Evolutionary conservation across 2,329 filamentous ascomycete genomes (phyloP), one percentile per base, ranked within the genome.

Genomic region (Didymella glomerata): DNA sequence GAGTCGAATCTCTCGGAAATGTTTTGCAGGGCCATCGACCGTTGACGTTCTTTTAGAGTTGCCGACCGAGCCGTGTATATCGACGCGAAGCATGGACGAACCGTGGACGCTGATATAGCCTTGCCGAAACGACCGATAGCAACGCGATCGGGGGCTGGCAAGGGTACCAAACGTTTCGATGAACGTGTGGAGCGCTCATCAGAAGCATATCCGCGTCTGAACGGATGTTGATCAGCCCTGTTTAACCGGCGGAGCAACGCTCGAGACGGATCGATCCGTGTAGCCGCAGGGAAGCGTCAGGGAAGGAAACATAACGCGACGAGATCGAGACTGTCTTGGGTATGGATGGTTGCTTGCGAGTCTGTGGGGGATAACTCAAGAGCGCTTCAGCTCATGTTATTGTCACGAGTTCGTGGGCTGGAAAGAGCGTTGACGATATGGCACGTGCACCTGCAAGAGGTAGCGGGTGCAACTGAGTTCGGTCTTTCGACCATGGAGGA

Each of bases 31-130:
- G 14, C 0, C 25, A 9, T 32, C 32, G 16, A 44, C 11, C 4
- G 36, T 48, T 52, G 54, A 57, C 42, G 48, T 57, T 57, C 42
- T 38, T 57, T 57, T 57, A 57, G 54, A 57, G 42, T 52, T 57
- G 54, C 54, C 48, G 54, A 42, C 48, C 18, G 48, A 51, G 54
- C 54, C 54, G 54, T 41, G 27, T 41, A 41, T 40, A 32, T 46
- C 34, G 27, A 40, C 47, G 40, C 41, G 47, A 57, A 41, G 41
- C 34, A 47, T 47, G 36, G 48, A 42, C 42, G 40, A 51, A 34
- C 20, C 22, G 7, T 24, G 22, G 54, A 52, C 32, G 48, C 27
- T 22, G n/a, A 32, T 28, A 30, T 42, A 34, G 36, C 34, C 54
- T 40, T 36, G 48, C 54, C 41, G 54, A 51, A 25, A 47, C 28